Evolutionary conservation across 306 rosid genomes (phyloP).

Genomic region (Cicer chorassanicum): DNA sequence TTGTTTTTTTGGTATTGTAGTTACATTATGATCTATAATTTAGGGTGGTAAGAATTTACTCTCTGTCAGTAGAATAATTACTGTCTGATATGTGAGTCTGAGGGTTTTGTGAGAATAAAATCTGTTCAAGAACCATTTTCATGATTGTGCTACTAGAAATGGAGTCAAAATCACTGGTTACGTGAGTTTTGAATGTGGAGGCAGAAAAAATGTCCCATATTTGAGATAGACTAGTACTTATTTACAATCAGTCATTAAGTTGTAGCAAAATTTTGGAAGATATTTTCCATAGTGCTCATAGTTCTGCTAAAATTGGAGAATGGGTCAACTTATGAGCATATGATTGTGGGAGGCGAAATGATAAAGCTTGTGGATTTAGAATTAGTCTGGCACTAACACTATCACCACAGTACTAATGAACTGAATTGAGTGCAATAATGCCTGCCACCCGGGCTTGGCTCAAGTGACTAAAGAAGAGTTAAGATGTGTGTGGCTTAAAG

Average conservation of each 20-base stretch:
- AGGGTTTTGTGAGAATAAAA: constrained; percentile 9
- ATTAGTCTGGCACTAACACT: constrained; percentile 5
- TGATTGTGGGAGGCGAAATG: constrained; percentile 6
- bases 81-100: constrained; percentile 3
- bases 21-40: not conserved
- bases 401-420: not conserved
- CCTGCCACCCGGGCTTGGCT: constrained; percentile 1
- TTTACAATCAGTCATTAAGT: constrained; percentile 16
- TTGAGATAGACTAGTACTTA: not conserved
- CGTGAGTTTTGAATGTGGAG: constrained; percentile 14
- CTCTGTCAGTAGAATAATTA: constrained; percentile 1
- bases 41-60: constrained; percentile 22
- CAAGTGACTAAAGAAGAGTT: not conserved
- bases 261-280: constrained; percentile 9
- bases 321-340: not conserved
- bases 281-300: not conserved
- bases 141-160: not conserved
- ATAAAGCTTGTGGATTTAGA: not conserved
- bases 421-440: not conserved
- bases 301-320: constrained; percentile 21
- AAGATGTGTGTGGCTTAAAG: no score
- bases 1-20: constrained; percentile 8
- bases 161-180: not conserved
- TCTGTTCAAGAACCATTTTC: not conserved
- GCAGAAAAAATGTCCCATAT: not conserved